Conservation (phyloP, 164 flowering plant species). For the Stephania cephalantha region DNA sequence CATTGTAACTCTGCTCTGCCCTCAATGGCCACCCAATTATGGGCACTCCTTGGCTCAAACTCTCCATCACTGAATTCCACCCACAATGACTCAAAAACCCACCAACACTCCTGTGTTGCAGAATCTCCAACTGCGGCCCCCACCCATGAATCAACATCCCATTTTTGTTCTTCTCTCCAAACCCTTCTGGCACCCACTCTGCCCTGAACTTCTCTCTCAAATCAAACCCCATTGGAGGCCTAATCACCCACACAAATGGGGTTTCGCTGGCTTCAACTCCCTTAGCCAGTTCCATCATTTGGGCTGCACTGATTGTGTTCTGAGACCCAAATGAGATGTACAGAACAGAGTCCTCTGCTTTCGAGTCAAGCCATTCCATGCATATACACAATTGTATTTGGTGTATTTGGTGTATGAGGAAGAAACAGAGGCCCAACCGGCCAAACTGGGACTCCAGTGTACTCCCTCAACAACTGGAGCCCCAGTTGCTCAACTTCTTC, state of each 20-base stretch:
- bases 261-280: background rate
- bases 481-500: background rate
- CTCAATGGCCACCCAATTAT: constrained; percentile 2
- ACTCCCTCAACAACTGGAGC: background rate
- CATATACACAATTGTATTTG: background rate
- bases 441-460: constrained; percentile 2
- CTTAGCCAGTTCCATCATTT: constrained; percentile 6
- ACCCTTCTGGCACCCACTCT: constrained; percentile 3
- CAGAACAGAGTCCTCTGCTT: background rate
- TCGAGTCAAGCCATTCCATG: background rate
- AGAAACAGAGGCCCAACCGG: background rate
- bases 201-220: background rate
- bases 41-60: background rate
- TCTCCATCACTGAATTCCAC: constrained; percentile 5
- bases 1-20: background rate
- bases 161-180: background rate
- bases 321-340: constrained; percentile 8
- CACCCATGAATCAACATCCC: background rate
- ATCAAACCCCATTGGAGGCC: background rate
- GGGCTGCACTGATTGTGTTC: background rate
- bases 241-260: background rate
- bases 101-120: background rate
- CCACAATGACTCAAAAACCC: constrained; percentile 5
- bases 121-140: constrained; percentile 3
- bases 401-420: too few species aligned